phyloP scores from a whole-genome alignment of 805 yeast species.

The Monosporozyma aerobia region DNA sequence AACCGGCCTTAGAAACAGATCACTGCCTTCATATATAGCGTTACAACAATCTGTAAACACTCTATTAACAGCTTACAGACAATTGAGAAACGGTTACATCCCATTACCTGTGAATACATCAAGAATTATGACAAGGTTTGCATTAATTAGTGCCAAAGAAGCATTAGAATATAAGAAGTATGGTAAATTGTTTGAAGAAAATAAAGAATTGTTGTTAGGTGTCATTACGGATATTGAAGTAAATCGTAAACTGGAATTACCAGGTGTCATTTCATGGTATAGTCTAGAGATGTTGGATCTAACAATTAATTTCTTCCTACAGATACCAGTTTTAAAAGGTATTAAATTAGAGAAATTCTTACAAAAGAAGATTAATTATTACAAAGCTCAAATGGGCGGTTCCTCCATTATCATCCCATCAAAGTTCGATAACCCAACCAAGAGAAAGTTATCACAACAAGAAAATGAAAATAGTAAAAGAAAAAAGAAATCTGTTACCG shows the following conservation, averaged over 20 bases:
- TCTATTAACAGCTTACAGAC: slow-evolving; percentile 43
- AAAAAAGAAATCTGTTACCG: neutral
- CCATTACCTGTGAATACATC: slow-evolving; percentile 59
- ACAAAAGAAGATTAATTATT: slow-evolving; percentile 20
- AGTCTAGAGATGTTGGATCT: slow-evolving; percentile 49
- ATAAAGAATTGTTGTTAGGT: slow-evolving; percentile 45
- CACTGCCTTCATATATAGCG: slow-evolving; percentile 51
- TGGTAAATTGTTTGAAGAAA: slow-evolving; percentile 68
- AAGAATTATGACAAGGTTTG: slow-evolving; percentile 53
- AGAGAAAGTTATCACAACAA: neutral
- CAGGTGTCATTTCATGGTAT: slow-evolving; percentile 53
- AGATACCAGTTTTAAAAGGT: slow-evolving; percentile 35
- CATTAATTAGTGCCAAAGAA: slow-evolving; percentile 62
- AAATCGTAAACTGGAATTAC: slow-evolving; percentile 44
- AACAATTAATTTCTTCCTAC: slow-evolving; percentile 52
- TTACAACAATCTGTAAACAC: slow-evolving; percentile 61
- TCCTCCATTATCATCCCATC: slow-evolving; percentile 2
- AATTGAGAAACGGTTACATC: slow-evolving; percentile 36
- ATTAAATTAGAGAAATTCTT: slow-evolving; percentile 26
- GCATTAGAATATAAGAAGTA: slow-evolving; percentile 75
- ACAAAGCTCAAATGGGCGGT: slow-evolving; percentile 22
- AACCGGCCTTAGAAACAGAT: slow-evolving; percentile 11
- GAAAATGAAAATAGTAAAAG: neutral
- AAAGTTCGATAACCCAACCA: neutral
- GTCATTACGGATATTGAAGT: slow-evolving; percentile 41